phyloP scores from a whole-genome alignment of 176 grass and related monocot species.

The Oryza rufipogon region DNA sequence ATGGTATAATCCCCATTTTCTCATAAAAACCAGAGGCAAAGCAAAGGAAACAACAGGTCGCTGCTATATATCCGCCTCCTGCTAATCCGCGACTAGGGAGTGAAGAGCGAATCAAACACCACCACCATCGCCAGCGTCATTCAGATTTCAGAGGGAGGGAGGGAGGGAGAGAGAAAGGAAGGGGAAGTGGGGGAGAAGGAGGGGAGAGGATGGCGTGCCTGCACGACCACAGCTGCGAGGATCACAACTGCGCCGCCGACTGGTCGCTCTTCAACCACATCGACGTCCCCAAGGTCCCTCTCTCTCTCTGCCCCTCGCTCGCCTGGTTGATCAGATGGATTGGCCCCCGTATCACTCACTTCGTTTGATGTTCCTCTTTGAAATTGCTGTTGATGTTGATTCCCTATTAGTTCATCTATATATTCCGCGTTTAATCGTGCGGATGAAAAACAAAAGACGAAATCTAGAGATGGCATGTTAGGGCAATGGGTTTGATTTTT shows the following conservation, averaged over 20 bases:
- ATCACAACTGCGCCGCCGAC: conserved; percentile 95
- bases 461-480: background rate
- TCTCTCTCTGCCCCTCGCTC: background rate
- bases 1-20: too few relatives aligned
- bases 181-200: background rate
- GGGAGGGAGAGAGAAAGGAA: background rate
- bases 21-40: background rate
- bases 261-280: conserved; percentile 97
- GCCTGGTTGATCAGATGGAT: background rate
- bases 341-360: background rate
- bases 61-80: background rate
- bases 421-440: background rate
- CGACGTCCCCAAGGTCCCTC: conserved; percentile 73
- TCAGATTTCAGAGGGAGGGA: background rate
- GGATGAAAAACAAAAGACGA: background rate
- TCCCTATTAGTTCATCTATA: too few relatives aligned
- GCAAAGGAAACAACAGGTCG: too few relatives aligned
- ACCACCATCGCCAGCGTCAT: conserved; percentile 9
- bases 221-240: conserved; percentile 96
- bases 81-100: background rate
- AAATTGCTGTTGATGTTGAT: background rate
- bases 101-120: conserved; percentile 19
- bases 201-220: conserved; percentile 68
- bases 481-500: background rate
- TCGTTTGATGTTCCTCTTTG: background rate